phyloP scores from a whole-genome alignment of 768 basidiomycete genomes.

The Lentinus tigrinus region DNA sequence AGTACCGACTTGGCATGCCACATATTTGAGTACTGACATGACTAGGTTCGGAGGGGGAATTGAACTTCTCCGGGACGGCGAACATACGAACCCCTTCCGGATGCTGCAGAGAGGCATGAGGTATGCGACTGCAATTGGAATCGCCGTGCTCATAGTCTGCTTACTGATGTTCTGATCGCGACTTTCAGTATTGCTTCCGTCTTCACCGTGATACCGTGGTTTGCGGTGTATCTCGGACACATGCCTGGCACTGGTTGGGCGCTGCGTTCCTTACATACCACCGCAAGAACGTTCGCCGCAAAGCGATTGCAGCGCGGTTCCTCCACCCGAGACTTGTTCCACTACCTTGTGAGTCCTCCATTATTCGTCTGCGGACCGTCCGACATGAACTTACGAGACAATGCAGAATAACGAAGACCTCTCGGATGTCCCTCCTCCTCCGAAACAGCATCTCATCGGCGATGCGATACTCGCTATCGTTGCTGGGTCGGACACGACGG shows the following conservation, averaged over 20 bases:
- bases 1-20: neutral
- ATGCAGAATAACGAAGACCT: conserved; percentile 16
- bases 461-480: conserved; percentile 25
- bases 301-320: conserved; percentile 32
- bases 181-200: too few relatives aligned
- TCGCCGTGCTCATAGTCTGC: too few relatives aligned
- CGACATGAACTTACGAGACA: neutral
- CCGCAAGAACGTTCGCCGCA: neutral
- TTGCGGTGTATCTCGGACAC: conserved; percentile 1
- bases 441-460: neutral
- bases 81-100: conserved; percentile 38
- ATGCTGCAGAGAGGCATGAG: conserved; percentile 42
- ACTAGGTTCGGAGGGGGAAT: conserved; percentile 24
- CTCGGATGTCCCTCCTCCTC: neutral
- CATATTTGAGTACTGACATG: neutral
- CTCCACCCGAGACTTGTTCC: conserved; percentile 39
- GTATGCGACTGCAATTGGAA: too few relatives aligned
- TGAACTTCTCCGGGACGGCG: conserved; percentile 37
- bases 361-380: too few relatives aligned
- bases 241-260: neutral
- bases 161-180: too few relatives aligned
- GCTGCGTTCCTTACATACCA: neutral
- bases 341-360: conserved; percentile 36
- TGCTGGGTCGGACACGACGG: conserved; percentile 32
- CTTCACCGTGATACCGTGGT: neutral